phyloP scores from a whole-genome alignment of 305 asterid genomes.

The Fraxinus albicans region DNA sequence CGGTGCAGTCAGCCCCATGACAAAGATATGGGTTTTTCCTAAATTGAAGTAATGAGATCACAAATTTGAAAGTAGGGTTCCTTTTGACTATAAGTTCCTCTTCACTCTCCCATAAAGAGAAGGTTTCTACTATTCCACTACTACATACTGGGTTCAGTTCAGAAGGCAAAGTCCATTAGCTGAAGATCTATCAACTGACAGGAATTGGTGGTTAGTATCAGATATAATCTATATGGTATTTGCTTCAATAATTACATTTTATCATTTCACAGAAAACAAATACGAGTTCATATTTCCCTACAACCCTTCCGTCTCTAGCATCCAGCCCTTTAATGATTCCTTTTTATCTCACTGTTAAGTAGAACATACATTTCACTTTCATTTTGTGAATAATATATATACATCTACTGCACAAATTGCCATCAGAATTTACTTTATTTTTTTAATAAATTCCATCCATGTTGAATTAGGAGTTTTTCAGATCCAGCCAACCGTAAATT shows the following conservation, averaged over 20 bases:
- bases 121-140: neutral
- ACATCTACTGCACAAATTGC: neutral
- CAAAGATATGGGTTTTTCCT: neutral
- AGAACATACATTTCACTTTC: neutral
- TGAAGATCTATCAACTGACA: neutral
- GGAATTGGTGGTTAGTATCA: neutral
- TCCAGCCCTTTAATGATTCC: neutral
- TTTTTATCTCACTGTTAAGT: neutral
- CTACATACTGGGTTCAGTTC: neutral
- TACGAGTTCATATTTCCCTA: neutral
- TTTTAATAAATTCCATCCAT: neutral
- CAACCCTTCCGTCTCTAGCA: neutral
- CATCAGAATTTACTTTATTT: neutral
- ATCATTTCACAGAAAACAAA: neutral
- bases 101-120: neutral
- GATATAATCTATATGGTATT: neutral
- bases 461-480: neutral
- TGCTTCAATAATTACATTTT: neutral
- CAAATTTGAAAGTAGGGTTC: neutral
- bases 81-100: neutral
- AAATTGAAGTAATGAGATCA: neutral
- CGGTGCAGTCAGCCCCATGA: neutral
- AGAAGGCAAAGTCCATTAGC: neutral
- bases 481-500: neutral
- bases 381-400: neutral